phyloP scores from a whole-genome alignment of 164 flowering plant species.

The Taxillus chinensis region DNA sequence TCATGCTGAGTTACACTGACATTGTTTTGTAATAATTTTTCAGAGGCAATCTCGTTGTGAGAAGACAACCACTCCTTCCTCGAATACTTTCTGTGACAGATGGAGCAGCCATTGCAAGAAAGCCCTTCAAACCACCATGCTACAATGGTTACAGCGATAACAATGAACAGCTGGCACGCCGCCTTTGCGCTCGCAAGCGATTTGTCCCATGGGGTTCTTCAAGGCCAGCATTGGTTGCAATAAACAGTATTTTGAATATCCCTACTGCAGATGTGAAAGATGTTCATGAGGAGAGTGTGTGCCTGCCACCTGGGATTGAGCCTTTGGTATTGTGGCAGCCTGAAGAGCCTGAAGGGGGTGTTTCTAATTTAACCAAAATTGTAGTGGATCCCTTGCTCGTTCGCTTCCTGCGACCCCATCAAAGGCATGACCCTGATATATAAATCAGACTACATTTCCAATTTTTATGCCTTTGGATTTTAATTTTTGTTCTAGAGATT shows the following conservation, averaged over 20 bases:
- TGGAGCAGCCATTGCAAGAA: constrained; percentile 77
- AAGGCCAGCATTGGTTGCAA: constrained; percentile 40
- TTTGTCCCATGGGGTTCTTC: constrained; percentile 96
- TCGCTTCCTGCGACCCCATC: constrained; percentile 94
- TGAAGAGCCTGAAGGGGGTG: constrained; percentile 41
- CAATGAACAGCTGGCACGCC: constrained; percentile 55
- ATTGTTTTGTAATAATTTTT: constrained; percentile 1
- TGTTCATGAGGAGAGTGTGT: constrained; percentile 36
- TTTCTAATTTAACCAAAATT: constrained; percentile 23
- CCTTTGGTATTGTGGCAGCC: constrained; percentile 88
- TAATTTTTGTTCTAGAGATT: not conserved
- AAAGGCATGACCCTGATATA: constrained; percentile 41
- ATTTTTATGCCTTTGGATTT: not conserved
- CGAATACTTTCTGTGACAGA: constrained; percentile 75
- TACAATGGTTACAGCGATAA: constrained; percentile 37
- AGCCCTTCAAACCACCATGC: constrained; percentile 89
- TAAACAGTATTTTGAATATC: constrained; percentile 27
- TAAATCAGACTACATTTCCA: not conserved
- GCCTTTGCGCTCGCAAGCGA: constrained; percentile 77
- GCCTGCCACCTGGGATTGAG: constrained; percentile 74
- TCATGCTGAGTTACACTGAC: not conserved
- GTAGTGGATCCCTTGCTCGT: constrained; percentile 78
- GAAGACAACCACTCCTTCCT: constrained; percentile 74
- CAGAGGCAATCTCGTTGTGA: constrained; percentile 86
- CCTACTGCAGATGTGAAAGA: constrained; percentile 24